Conservation (phyloP, 2,329 filamentous ascomycete species). For the Colletotrichum tabaci region DNA sequence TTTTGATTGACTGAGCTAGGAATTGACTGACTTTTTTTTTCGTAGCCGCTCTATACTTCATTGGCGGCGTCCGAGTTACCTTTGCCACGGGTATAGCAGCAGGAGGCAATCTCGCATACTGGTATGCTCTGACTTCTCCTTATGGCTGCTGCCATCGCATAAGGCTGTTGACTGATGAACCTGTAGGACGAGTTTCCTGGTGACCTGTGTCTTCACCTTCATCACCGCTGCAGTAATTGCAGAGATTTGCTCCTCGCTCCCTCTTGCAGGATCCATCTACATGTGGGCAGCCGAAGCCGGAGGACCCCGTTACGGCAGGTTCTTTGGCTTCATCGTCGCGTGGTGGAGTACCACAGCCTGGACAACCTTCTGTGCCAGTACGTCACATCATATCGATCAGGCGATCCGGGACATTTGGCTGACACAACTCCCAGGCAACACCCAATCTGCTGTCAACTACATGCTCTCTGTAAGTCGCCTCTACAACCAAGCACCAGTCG, state of each 20-base stretch:
- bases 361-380: slow-evolving; percentile 71
- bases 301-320: slow-evolving; percentile 67
- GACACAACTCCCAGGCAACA: slow-evolving; percentile 55
- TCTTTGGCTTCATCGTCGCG: slow-evolving; percentile 73
- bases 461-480: slow-evolving; percentile 62
- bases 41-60: slow-evolving; percentile 72
- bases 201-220: slow-evolving; percentile 73
- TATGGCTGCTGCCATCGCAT: too few relatives aligned
- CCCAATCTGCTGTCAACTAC: slow-evolving; percentile 65
- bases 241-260: slow-evolving; percentile 72
- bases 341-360: slow-evolving; percentile 76
- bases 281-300: slow-evolving; percentile 74
- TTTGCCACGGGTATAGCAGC: slow-evolving; percentile 75
- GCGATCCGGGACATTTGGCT: not conserved
- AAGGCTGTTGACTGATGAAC: slow-evolving; percentile 11
- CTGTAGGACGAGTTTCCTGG: slow-evolving; percentile 70
- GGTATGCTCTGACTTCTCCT: slow-evolving; percentile 53
- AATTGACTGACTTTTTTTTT: slow-evolving; percentile 42
- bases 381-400: slow-evolving; percentile 21
- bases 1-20: not conserved
- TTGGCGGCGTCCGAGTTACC: slow-evolving; percentile 72
- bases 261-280: slow-evolving; percentile 72
- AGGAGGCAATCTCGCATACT: slow-evolving; percentile 73
- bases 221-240: slow-evolving; percentile 73
- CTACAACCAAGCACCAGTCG: not conserved